Evolutionary conservation across 805 yeast genomes (phyloP), one percentile per base, ranked within the genome.

Genomic region (Wickerhamiella azymoides): DNA sequence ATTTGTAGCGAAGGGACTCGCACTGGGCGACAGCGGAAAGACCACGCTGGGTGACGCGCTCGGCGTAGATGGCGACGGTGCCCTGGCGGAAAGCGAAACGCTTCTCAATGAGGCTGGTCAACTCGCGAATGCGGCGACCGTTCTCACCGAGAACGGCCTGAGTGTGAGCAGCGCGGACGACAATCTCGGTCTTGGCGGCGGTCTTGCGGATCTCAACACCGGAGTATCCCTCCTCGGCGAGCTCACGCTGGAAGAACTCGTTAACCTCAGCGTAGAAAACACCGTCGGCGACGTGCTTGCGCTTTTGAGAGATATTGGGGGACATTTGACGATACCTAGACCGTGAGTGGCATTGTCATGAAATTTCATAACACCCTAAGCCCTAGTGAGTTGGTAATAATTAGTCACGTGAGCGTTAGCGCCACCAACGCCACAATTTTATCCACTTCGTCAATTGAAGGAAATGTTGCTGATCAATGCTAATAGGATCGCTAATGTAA

Each of bases 211-310:
- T 96, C 77, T 92, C 98, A 67, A 92, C 95, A 77, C 98, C 98
- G 65, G 98, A 92, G 80, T 92, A 92, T 70, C 98, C 98, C 76
- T 92, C 96, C 78, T 92, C 98, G 64, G 98, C 95, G 68, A 92
- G 83, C 75, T 92, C 98, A 79, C 98, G 89, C 80, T 96, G 85
- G 86, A 92, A 92, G 92, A 92, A 92, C 78, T 92, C 98, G 80
- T 92, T 92, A 68, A 92, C 77, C 78, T 92, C 98, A 73, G 98
- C 98, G 94, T 81, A 92, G 80, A 92, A 85, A 66, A 92, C 98
- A 84, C 98, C 98, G 80, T 92, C 98, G 73, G 96, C 96, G 70
- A 92, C 97, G 69, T 88, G 83, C 88, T 88, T 88, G 84, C 96
- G 88, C 78, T 85, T 89, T 77, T 85, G 84, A 67, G 97, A 89